A percentile compares a stretch with the other conserved stretches of the same genome.
Conservation (phyloP, 2,329 filamentous ascomycete species). For the Graphilbum fragrans region DNA sequence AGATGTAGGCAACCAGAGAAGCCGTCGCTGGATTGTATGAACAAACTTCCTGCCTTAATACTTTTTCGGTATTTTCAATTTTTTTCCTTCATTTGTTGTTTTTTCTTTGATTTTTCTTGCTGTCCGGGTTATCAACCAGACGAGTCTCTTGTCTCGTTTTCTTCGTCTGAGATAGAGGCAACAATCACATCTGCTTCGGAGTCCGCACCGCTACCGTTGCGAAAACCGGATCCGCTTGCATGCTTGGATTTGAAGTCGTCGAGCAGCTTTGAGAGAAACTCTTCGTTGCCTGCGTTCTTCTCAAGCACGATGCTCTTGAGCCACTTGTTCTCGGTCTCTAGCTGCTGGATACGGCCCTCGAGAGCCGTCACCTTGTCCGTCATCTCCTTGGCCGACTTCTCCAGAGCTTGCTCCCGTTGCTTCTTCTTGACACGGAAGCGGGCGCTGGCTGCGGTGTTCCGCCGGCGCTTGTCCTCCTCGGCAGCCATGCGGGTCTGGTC, state of each 20-base stretch:
- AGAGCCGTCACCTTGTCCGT: slow-evolving; percentile 64
- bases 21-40: too few species aligned
- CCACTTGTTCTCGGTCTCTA: slow-evolving; percentile 79
- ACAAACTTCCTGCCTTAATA: background rate
- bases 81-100: background rate
- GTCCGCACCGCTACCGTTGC: slow-evolving; percentile 12
- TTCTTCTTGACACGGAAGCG: slow-evolving; percentile 95
- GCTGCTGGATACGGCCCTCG: slow-evolving; percentile 60
- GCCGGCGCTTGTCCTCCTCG: slow-evolving; percentile 80
- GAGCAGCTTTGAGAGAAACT: slow-evolving; percentile 35
- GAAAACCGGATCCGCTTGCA: slow-evolving; percentile 1
- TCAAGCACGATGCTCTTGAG: slow-evolving; percentile 69
- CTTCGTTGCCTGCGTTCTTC: slow-evolving; percentile 57
- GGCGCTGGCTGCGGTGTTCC: slow-evolving; percentile 80
- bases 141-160: slow-evolving; percentile 14
- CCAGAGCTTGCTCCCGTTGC: slow-evolving; percentile 78
- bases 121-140: slow-evolving; percentile 8
- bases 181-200: slow-evolving; percentile 17
- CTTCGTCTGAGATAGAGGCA: slow-evolving; percentile 10
- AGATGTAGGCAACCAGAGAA: too few species aligned
- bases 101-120: background rate
- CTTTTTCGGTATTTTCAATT: background rate
- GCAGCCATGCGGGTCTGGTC: slow-evolving; percentile 62
- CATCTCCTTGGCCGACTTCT: slow-evolving; percentile 72
- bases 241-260: slow-evolving; percentile 31